Evolutionary conservation across 768 basidiomycete species (phyloP), one percentile per base, ranked within the genome.

Genomic region (Collybia nuda): DNA sequence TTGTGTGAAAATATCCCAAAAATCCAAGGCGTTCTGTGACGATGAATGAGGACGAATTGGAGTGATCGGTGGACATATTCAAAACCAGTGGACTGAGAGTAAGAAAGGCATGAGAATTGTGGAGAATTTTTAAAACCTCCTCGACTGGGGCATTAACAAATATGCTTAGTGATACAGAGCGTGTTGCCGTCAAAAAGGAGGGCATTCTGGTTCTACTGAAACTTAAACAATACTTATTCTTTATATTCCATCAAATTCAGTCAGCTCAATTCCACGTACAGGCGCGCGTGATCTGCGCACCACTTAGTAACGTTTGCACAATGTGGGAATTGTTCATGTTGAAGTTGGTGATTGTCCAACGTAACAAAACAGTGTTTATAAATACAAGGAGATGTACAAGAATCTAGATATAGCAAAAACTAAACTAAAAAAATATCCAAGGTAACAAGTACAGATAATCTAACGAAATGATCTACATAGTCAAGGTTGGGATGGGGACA

Each of bases 171-270:
- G 50, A 29, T 5, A 67, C 50, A 19, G 62, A 55, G 35, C 64
- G 66, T 29, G 62, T 64, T 18, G 59, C 51, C 47, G 64, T 65
- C 50, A 76, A 56, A 15, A 62, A 62, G 67, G 67, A 72, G 57
- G 70, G 62, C 51, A 54, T 57, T 24, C 14, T 53, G 24, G 7
- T 26, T 26, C 24, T 26, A 7, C 24, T 7, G 7, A 7, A 7
- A 26, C 24, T 26, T 26, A n/a, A n/a, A n/a, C n/a, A n/a, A n/a
- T n/a, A n/a, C n/a, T n/a, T n/a, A n/a, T n/a, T n/a, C n/a, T n/a
- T n/a, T n/a, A n/a, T n/a, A n/a, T n/a, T n/a, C n/a, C n/a, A n/a
- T n/a, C n/a, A n/a, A n/a, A n/a, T n/a, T n/a, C n/a, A n/a, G n/a
- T n/a, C n/a, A n/a, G n/a, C n/a, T n/a, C n/a, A n/a, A n/a, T n/a